These are phyloP conservation scores for Pachysolen tannophilus DNA, from an alignment of 805 yeast species.

Conservation along the genomic window DNA sequence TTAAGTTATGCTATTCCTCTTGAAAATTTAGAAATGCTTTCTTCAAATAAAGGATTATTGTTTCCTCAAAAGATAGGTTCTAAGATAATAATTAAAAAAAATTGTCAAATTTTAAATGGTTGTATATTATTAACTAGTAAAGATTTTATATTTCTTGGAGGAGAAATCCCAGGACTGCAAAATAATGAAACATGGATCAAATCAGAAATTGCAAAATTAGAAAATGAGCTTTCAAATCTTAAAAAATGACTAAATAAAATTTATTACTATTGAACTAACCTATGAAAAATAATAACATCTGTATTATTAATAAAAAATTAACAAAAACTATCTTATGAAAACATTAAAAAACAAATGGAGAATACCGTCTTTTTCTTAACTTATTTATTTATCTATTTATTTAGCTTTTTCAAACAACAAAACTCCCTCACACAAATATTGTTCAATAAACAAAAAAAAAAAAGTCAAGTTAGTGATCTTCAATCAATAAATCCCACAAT, in stretches of 20 bases:
- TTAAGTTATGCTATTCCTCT: slow-evolving; percentile 51
- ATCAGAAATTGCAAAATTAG: slow-evolving; percentile 31
- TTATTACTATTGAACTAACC: no score
- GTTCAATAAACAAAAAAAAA: background rate
- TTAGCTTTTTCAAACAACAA: no score
- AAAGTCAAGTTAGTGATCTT: slow-evolving; percentile 8
- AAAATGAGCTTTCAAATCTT: slow-evolving; percentile 19
- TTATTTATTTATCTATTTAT: no score
- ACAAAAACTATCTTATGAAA: background rate
- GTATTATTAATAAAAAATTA: background rate
- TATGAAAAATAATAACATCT: no score
- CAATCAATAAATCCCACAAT: slow-evolving; percentile 62
- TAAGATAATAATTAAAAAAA: slow-evolving; percentile 40
- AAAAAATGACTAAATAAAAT: no score
- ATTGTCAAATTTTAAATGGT: slow-evolving; percentile 41
- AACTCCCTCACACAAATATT: background rate
- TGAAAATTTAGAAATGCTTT: slow-evolving; percentile 40
- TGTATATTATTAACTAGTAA: slow-evolving; percentile 27
- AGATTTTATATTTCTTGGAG: slow-evolving; percentile 19
- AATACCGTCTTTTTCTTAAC: background rate
- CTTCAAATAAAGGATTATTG: no score
- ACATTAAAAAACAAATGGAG: no score
- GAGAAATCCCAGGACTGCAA: slow-evolving; percentile 18
- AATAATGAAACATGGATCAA: slow-evolving; percentile 18
- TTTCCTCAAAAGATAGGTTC: no score